Evolutionary conservation across 345 rosid species (phyloP), one percentile per base, ranked within the genome.

Genomic region (Gossypium stocksii): DNA sequence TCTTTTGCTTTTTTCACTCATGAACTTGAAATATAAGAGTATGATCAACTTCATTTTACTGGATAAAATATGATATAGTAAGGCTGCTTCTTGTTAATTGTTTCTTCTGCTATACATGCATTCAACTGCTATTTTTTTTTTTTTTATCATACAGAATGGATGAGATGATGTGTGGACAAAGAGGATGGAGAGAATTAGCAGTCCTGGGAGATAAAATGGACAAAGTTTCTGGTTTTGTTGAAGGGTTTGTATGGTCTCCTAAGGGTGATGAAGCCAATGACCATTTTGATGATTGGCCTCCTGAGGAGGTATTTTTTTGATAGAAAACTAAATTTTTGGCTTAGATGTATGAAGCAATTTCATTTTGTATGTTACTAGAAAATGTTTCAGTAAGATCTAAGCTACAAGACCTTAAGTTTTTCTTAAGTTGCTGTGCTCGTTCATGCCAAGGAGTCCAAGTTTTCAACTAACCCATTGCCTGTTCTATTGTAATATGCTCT

Each of bases 201-300:
- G 78, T 87, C 62, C 80, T 90, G 71, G 97, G 97, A 14, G 97
- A 89, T 79, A 92, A 84, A 78, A 86, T 90, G 77, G 88, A 90
- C 76, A 86, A 92, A 79, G 84, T 92, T 80, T 84, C 87, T 1
- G 93, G 97, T 57, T 85, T 89, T 87, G 81, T 92, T 51, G 97
- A 92, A 83, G 97, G 95, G 76, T 77, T 92, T 11, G 84, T 92
- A 79, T 92, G 95, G 97, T 92, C 93, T 80, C 97, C 95, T 22
- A 90, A 79, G 83, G 59, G 89, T 53, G 80, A 90, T 72, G 97
- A 89, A 54, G 51, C 41, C 64, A 82, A 82, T 71, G 79, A 81
- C 53, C 80, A 77, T 52, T 45, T 76, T 27, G 88, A 86, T 45
- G 83, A 77, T 79, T 91, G 93, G 93, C 69, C 83, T 76, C 74